Evolutionary conservation across 495 filamentous ascomycete species (phyloP).

Genomic region (Choiromyces venosus): DNA sequence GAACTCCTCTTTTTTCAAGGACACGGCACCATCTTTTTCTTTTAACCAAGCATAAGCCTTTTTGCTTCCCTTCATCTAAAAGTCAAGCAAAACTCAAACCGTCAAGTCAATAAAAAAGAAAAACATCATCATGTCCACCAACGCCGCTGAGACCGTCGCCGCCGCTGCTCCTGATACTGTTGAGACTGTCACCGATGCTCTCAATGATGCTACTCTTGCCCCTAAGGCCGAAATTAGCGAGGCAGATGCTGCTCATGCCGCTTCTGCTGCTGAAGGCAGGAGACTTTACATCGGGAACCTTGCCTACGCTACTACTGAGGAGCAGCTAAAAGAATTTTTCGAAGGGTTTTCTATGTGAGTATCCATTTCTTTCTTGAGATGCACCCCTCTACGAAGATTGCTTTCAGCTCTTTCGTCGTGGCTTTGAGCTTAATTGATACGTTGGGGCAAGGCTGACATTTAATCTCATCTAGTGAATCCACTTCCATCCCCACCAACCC

Average conservation of each 20-base stretch:
- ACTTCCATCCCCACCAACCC: constrained; percentile 98
- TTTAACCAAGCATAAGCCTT: constrained; percentile 13
- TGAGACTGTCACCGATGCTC: constrained; percentile 78
- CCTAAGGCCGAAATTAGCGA: constrained; percentile 47
- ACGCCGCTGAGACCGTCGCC: constrained; percentile 51
- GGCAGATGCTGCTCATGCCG: constrained; percentile 68
- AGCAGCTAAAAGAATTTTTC: constrained; percentile 99
- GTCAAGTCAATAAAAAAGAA: constrained; percentile 31
- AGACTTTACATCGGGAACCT: constrained; percentile 99
- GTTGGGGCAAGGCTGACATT: constrained; percentile 22
- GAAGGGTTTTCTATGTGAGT: constrained; percentile 96
- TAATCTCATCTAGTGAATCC: constrained; percentile 65
- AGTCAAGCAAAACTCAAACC: constrained; percentile 18
- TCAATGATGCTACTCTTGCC: constrained; percentile 65
- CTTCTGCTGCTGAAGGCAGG: constrained; percentile 96
- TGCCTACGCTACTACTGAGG: constrained; percentile 99
- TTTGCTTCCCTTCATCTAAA: constrained; percentile 4
- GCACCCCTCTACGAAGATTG: not conserved
- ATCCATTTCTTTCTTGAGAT: constrained; percentile 12
- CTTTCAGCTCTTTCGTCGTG: constrained; percentile 8
- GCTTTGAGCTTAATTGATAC: not conserved
- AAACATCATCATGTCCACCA: constrained; percentile 56
- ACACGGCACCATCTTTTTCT: constrained; percentile 26
- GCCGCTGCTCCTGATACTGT: constrained; percentile 51
- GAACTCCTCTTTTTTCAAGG: constrained; percentile 36